A percentile compares a stretch with the other conserved stretches of the same genome.
Evolutionary conservation across 2,329 filamentous ascomycete species (phyloP).

Genomic region (Colletotrichum echinochloae): DNA sequence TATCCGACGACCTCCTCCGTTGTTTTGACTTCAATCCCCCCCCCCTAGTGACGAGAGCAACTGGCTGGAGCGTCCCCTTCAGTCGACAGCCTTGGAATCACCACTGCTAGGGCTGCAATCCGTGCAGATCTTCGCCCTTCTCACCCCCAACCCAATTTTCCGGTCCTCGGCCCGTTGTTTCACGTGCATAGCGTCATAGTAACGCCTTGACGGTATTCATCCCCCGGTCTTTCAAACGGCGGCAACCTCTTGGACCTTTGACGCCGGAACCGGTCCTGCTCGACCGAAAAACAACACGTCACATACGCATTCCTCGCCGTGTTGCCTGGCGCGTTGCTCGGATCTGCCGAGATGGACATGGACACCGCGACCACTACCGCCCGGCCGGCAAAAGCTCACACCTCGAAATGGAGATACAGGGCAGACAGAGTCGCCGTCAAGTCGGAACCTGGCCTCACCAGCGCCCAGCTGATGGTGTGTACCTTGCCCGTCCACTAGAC

Average conservation of each 20-base stretch:
- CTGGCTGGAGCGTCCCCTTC: not conserved
- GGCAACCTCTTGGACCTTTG: not conserved
- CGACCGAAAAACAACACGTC: slow-evolving; percentile 6
- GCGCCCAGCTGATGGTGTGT: slow-evolving; percentile 80
- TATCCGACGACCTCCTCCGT: slow-evolving; percentile 25
- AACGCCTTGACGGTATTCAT: slow-evolving; percentile 15
- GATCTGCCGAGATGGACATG: slow-evolving; percentile 17
- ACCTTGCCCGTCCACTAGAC: not conserved
- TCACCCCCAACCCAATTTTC: slow-evolving; percentile 24
- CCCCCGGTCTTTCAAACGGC: slow-evolving; percentile 21
- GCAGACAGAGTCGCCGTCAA: slow-evolving; percentile 76
- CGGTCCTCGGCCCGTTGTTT: not conserved
- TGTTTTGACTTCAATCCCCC: not conserved
- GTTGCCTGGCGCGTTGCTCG: not conserved
- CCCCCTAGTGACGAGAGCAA: slow-evolving; percentile 7
- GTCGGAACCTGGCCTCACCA: slow-evolving; percentile 80
- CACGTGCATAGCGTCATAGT: slow-evolving; percentile 38
- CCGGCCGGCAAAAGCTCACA: slow-evolving; percentile 45
- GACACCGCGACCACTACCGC: slow-evolving; percentile 40
- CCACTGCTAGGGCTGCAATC: slow-evolving; percentile 19
- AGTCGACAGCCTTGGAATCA: slow-evolving; percentile 25
- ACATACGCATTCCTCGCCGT: not conserved
- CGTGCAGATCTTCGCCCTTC: slow-evolving; percentile 31
- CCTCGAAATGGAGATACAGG: slow-evolving; percentile 56
- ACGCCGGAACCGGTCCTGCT: slow-evolving; percentile 11